Percentiles rank a stretch among this genome's conserved stretches.
These are phyloP conservation scores for Lagenaria siceraria DNA, from an alignment of 306 rosid genomes.

Conservation along the genomic window DNA sequence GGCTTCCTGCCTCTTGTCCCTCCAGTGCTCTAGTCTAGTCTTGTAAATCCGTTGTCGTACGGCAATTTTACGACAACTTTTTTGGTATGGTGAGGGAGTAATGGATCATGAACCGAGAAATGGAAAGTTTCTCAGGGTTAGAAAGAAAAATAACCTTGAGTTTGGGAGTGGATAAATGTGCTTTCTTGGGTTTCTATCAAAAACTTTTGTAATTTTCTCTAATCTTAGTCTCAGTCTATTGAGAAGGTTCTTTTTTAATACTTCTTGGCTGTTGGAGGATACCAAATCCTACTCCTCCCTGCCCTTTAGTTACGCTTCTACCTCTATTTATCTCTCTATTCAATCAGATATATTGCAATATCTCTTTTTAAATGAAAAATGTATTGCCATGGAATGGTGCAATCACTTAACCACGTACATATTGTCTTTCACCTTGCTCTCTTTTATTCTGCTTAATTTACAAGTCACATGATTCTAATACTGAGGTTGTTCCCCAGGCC, in stretches of 20 bases:
- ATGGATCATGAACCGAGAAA: neutral
- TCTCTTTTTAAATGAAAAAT: neutral
- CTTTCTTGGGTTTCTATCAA: neutral
- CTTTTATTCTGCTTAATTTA: neutral
- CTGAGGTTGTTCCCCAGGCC: slow-evolving; percentile 42
- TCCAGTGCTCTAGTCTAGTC: neutral
- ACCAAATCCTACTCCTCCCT: neutral
- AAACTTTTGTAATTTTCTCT: neutral
- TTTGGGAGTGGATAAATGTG: neutral
- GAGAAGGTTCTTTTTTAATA: neutral
- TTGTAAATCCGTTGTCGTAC: neutral
- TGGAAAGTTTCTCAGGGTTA: neutral
- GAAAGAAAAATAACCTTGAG: neutral
- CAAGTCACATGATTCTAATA: slow-evolving; percentile 15
- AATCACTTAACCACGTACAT: neutral
- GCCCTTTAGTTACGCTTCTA: neutral
- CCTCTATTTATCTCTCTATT: neutral
- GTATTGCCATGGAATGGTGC: neutral
- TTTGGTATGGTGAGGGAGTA: neutral
- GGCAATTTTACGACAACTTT: neutral
- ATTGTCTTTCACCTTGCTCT: neutral
- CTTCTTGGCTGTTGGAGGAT: neutral
- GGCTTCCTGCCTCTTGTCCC: neutral
- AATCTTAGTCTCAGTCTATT: neutral
- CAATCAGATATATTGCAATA: neutral